Percentiles rank a stretch among this genome's conserved stretches.
These are phyloP conservation scores for Aspergillus conjunctus DNA, from an alignment of 495 filamentous ascomycete species.

Conservation along the genomic window DNA sequence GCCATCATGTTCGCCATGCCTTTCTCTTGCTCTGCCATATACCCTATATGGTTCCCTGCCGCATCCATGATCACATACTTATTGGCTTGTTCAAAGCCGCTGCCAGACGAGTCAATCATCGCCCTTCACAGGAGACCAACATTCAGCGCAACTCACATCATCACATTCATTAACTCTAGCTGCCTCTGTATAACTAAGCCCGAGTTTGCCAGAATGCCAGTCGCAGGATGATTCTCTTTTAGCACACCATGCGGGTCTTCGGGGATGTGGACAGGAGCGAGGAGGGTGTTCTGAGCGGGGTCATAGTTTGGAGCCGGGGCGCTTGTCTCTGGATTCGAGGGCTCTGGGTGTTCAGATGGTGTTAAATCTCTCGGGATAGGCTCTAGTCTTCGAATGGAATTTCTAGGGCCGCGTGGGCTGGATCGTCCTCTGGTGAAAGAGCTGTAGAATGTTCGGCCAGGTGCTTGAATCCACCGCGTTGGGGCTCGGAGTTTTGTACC, in stretches of 20 bases:
- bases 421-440: conserved; percentile 32
- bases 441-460: conserved; percentile 35
- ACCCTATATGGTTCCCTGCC: conserved; percentile 67
- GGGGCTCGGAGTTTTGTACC: conserved; percentile 29
- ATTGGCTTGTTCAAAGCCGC: conserved; percentile 73
- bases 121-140: not conserved
- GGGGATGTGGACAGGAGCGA: conserved; percentile 59
- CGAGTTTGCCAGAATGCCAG: conserved; percentile 60
- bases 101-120: conserved; percentile 17
- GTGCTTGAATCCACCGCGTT: conserved; percentile 27
- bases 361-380: conserved; percentile 20
- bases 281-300: conserved; percentile 49
- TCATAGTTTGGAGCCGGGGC: conserved; percentile 34
- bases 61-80: conserved; percentile 73
- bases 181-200: conserved; percentile 67
- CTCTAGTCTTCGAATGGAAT: conserved; percentile 34
- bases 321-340: conserved; percentile 13
- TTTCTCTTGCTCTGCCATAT: conserved; percentile 67
- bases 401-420: conserved; percentile 35
- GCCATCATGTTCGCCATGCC: conserved; percentile 60
- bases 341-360: conserved; percentile 16
- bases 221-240: conserved; percentile 62
- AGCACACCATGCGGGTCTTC: conserved; percentile 65
- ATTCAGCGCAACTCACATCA: conserved; percentile 48
- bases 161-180: conserved; percentile 70